Conservation (phyloP, 192 early-diverging fungal genomes). For the Spinellus fusiger region DNA sequence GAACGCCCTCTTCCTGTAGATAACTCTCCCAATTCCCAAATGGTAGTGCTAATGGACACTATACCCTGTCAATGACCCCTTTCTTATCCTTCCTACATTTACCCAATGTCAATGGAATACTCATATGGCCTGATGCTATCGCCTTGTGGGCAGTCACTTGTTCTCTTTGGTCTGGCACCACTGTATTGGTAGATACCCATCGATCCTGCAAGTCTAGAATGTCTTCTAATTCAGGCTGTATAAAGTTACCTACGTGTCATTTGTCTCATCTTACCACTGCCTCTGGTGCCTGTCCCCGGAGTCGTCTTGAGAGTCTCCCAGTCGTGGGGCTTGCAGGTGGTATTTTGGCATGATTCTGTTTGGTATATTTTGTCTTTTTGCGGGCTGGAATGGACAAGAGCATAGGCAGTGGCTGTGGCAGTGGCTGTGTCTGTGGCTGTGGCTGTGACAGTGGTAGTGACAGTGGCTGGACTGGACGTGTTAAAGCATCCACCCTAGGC, state of each 20-base stretch:
- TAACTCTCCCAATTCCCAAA: constrained; percentile 41
- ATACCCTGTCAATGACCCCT: not conserved
- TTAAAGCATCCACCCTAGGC: too few relatives aligned
- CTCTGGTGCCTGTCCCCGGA: constrained; percentile 23
- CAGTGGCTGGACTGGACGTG: too few relatives aligned
- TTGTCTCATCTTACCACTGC: constrained; percentile 14
- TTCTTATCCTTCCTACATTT: not conserved
- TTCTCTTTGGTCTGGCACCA: constrained; percentile 27
- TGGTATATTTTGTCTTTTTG: not conserved
- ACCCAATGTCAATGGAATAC: constrained; percentile 38
- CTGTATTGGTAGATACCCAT: not conserved
- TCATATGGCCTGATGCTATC: constrained; percentile 19
- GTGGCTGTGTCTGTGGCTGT: too few relatives aligned
- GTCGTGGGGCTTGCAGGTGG: not conserved
- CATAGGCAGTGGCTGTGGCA: too few relatives aligned
- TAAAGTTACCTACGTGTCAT: not conserved
- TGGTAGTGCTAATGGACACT: constrained; percentile 47
- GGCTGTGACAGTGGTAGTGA: too few relatives aligned
- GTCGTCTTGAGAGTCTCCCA: constrained; percentile 16
- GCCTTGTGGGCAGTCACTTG: constrained; percentile 13
- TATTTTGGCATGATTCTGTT: not conserved
- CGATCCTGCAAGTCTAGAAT: constrained; percentile 23
- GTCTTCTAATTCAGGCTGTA: constrained; percentile 20
- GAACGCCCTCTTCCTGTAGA: constrained; percentile 33
- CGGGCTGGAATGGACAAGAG: too few relatives aligned